These are phyloP conservation scores for Parmelia sp. DNA, from an alignment of 495 filamentous ascomycete genomes.

Conservation along the genomic window DNA sequence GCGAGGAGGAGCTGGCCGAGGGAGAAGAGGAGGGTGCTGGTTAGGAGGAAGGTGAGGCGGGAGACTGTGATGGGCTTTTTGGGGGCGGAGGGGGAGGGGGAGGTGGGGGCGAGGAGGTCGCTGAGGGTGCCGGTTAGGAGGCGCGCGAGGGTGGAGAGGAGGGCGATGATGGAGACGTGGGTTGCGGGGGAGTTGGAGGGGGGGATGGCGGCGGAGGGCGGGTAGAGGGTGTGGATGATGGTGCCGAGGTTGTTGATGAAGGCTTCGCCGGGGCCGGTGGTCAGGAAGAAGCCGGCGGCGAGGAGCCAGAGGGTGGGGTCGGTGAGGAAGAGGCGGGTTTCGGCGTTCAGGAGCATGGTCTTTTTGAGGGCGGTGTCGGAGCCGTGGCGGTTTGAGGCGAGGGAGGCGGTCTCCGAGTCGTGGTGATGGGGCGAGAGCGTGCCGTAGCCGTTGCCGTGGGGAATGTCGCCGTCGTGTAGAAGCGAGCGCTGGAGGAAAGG, in stretches of 20 bases:
- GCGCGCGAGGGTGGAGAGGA: conserved; percentile 84
- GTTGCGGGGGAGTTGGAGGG: conserved; percentile 68
- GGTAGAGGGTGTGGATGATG: conserved; percentile 78
- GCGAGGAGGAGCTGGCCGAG: conserved; percentile 66
- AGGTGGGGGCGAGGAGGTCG: conserved; percentile 73
- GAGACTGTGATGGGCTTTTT: conserved; percentile 52
- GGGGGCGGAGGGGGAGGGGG: conserved; percentile 20
- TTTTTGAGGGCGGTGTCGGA: conserved; percentile 62
- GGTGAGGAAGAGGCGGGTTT: conserved; percentile 72
- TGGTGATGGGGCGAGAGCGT: conserved; percentile 36
- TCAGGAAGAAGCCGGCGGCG: conserved; percentile 84
- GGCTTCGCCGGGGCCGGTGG: conserved; percentile 87
- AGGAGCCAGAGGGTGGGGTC: conserved; percentile 96
- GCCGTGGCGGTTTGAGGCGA: conserved; percentile 17
- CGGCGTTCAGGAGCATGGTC: conserved; percentile 77
- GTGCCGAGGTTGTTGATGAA: conserved; percentile 98
- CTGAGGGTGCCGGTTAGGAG: conserved; percentile 78
- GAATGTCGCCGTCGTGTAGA: conserved; percentile 27
- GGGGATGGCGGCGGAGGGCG: conserved; percentile 46
- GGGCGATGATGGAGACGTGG: conserved; percentile 84
- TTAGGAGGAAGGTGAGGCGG: conserved; percentile 70
- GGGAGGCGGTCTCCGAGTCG: conserved; percentile 3
- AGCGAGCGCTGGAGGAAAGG: conserved; percentile 49
- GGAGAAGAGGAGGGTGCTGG: conserved; percentile 67
- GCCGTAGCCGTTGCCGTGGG: conserved; percentile 42